Percentiles rank a stretch among this genome's conserved stretches.
Conservation (phyloP, 2,329 filamentous ascomycete genomes). For the Xylariales sp. region DNA sequence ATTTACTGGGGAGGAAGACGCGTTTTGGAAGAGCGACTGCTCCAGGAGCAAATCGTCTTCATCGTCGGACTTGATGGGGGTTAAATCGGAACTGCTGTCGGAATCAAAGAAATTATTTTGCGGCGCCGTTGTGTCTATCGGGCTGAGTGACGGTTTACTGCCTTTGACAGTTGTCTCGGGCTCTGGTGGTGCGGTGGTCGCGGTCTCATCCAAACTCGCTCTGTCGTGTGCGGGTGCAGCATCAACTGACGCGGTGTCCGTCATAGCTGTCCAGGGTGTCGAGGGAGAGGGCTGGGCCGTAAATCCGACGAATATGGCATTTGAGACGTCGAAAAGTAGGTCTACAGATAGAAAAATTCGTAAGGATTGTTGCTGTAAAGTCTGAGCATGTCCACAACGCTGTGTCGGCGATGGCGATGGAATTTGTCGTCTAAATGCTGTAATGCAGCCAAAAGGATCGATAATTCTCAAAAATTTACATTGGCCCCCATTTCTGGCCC, state of each 20-base stretch:
- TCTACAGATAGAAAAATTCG: slow-evolving; percentile 47
- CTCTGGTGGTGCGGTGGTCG: not conserved
- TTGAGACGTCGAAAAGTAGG: slow-evolving; percentile 49
- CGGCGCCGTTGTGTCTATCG: not conserved
- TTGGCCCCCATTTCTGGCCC: too few relatives aligned
- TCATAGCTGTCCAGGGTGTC: slow-evolving; percentile 48
- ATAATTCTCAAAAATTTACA: slow-evolving; percentile 24
- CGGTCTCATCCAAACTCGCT: slow-evolving; percentile 8
- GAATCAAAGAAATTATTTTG: not conserved
- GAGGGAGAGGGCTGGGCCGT: slow-evolving; percentile 41
- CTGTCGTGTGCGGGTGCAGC: slow-evolving; percentile 33
- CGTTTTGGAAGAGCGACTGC: slow-evolving; percentile 4
- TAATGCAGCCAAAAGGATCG: slow-evolving; percentile 45
- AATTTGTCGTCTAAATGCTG: slow-evolving; percentile 36
- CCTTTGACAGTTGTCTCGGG: not conserved
- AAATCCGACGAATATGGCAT: slow-evolving; percentile 55
- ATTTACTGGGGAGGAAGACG: slow-evolving; percentile 22
- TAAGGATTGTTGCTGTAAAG: slow-evolving; percentile 35
- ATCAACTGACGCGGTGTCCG: slow-evolving; percentile 54
- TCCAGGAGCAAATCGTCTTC: slow-evolving; percentile 15
- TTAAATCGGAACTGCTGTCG: slow-evolving; percentile 9
- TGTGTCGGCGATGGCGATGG: slow-evolving; percentile 40
- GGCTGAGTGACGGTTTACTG: not conserved
- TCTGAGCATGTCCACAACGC: slow-evolving; percentile 53
- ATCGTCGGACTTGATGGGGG: slow-evolving; percentile 14